These are phyloP conservation scores for Deuterostichococcus epilithicus DNA, from an alignment of 139 green algal species.

Conservation along the genomic window DNA sequence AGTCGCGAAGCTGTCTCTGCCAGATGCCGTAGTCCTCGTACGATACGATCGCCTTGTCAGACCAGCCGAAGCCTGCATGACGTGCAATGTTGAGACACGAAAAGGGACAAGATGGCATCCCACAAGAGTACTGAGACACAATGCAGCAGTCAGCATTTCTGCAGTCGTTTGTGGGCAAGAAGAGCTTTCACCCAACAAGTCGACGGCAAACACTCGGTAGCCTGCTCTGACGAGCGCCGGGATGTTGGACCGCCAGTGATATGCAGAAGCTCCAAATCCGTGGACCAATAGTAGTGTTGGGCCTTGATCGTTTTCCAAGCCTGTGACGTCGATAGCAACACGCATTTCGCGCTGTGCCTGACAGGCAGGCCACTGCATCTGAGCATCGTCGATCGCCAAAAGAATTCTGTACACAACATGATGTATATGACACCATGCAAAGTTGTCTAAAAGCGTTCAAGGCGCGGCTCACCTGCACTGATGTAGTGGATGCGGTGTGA, in stretches of 20 bases:
- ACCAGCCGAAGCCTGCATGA: constrained; percentile 82
- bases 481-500: constrained; percentile 56
- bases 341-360: too few species aligned
- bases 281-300: constrained; percentile 64
- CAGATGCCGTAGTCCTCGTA: constrained; percentile 54
- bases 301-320: constrained; percentile 10
- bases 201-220: constrained; percentile 61
- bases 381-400: too few species aligned
- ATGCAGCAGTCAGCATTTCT: too few species aligned
- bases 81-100: too few species aligned
- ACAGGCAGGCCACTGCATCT: background rate
- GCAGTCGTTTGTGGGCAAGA: too few species aligned
- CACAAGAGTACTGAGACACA: too few species aligned
- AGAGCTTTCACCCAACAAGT: too few species aligned
- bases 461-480: constrained; percentile 26
- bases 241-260: constrained; percentile 78
- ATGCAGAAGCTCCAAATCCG: constrained; percentile 74
- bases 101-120: too few species aligned
- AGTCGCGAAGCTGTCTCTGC: constrained; percentile 1
- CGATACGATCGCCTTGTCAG: constrained; percentile 59
- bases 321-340: too few species aligned
- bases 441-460: too few species aligned
- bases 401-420: too few species aligned
- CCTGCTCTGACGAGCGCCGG: constrained; percentile 46
- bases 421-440: too few species aligned